Base-by-base conservation (phyloP, 805 yeast genomes). In the Alloascoidea africana region DNA sequence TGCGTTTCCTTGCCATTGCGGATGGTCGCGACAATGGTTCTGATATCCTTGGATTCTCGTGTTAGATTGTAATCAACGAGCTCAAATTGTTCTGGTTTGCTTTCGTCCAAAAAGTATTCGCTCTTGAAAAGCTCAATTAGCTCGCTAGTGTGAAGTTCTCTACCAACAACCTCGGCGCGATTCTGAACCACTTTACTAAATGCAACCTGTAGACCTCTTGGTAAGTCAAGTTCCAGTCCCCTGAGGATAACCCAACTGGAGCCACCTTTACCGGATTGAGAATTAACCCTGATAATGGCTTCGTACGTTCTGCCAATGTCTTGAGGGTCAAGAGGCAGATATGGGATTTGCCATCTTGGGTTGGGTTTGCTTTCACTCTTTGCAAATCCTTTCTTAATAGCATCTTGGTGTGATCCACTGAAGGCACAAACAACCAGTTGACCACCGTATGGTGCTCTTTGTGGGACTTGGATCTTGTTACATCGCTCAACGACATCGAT, bases 241-340 rank as follows among this genome's bases (percentile, higher is more conserved):
- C 83, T 68, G 52, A 82, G 64, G 51, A 82, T 78, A 46, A 83
- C 77, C 91, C 93, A 82, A 4, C 93, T 83, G 6, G 89, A 80
- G 46, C 93, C 93, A 50, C 93, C 93, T 59, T 82, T 82, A 43
- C 94, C 94, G 17, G 83, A 72, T 59, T 82, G 93, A 8, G 91
- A 81, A 59, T 82, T 82, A 54, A 82, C 91, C 52, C 94, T 73
- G 48, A 82, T 82, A 39, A 83, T 81, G n/a, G 93, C 91, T 58
- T 83, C 94, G 60, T 83, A 83, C n/a, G 79, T 79, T 55, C 91
- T 72, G 37, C 93, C 93, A 48, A 82, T 76, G 54, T 83, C 93
- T 46, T 70, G 65, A 35, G 94, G 94, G 53, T 82, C 94, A 51
- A 83, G 65, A 18, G 94, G 93, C 46, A 82, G 66, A 59, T 82